Conservation (phyloP, 345 rosid genomes). For the Barbarea vulgaris region DNA sequence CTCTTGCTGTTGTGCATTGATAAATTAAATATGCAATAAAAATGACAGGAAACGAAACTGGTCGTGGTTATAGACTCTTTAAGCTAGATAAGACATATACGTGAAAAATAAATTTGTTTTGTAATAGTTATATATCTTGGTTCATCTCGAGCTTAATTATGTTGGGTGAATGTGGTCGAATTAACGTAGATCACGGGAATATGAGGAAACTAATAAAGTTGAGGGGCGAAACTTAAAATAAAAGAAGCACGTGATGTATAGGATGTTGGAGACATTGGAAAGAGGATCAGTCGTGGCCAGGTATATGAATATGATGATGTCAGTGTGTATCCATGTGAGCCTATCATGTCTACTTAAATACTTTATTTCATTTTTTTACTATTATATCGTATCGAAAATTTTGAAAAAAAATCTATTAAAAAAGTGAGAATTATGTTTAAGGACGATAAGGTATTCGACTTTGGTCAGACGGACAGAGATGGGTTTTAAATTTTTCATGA, state of each 20-base stretch:
- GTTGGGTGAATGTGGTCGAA: not conserved
- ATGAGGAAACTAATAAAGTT: not conserved
- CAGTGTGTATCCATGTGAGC: constrained; percentile 42
- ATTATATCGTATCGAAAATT: not conserved
- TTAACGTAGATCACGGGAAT: not conserved
- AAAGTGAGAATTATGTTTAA: not conserved
- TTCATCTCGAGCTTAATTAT: not conserved
- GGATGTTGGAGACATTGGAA: constrained; percentile 43
- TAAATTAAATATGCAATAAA: not conserved
- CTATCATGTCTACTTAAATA: constrained; percentile 33
- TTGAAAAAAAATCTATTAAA: not conserved
- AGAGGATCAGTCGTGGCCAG: constrained; percentile 44
- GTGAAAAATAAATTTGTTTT: not conserved
- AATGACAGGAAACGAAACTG: not conserved
- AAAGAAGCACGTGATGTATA: constrained; percentile 40
- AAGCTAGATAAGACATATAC: not conserved
- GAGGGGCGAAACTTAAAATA: not conserved
- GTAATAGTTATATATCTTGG: not conserved
- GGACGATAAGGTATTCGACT: constrained; percentile 3
- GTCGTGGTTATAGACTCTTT: not conserved
- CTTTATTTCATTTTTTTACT: not conserved
- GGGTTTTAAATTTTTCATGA: not conserved
- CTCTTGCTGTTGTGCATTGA: not conserved
- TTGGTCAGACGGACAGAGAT: constrained; percentile 25
- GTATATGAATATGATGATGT: constrained; percentile 39